A percentile compares a stretch with the other conserved stretches of the same genome.
Evolutionary conservation across 768 basidiomycete species (phyloP).

Genomic region (Hypholoma fasciculare): DNA sequence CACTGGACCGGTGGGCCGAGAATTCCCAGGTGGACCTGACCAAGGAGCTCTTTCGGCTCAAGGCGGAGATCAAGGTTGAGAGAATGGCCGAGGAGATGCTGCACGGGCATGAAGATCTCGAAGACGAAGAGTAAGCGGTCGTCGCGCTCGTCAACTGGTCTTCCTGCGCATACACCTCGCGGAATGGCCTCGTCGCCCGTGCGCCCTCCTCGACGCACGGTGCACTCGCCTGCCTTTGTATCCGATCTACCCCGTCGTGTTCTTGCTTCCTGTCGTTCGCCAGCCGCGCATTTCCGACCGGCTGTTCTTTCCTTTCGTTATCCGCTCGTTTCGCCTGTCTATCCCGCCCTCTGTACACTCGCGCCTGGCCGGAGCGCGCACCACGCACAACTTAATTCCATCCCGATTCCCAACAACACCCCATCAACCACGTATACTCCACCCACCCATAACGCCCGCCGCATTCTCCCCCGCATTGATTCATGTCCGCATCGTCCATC

Average conservation of each 20-base stretch:
- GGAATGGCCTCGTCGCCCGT: no score
- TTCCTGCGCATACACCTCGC: neutral
- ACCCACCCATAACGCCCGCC: neutral
- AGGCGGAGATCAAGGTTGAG: constrained; percentile 50
- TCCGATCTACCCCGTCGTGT: neutral
- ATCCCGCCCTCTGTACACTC: constrained; percentile 5
- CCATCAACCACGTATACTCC: neutral
- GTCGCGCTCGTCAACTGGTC: neutral
- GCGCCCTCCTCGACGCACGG: neutral
- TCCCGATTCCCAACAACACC: neutral
- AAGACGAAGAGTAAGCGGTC: constrained; percentile 11
- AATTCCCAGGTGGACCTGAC: constrained; percentile 55
- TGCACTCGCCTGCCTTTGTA: neutral
- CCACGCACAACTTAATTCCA: neutral
- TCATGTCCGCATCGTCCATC: neutral
- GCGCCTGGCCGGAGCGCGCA: constrained; percentile 9
- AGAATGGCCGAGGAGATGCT: constrained; percentile 28
- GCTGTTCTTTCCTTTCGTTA: neutral
- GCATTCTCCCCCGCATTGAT: neutral
- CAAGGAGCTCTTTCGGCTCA: constrained; percentile 59
- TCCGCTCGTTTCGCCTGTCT: neutral
- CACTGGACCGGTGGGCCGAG: constrained; percentile 71
- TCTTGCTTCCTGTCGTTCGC: neutral
- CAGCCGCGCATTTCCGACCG: neutral
- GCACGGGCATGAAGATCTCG: neutral